phyloP scores from a whole-genome alignment of 2,329 filamentous ascomycete species.

The Elsinoe batatas region DNA sequence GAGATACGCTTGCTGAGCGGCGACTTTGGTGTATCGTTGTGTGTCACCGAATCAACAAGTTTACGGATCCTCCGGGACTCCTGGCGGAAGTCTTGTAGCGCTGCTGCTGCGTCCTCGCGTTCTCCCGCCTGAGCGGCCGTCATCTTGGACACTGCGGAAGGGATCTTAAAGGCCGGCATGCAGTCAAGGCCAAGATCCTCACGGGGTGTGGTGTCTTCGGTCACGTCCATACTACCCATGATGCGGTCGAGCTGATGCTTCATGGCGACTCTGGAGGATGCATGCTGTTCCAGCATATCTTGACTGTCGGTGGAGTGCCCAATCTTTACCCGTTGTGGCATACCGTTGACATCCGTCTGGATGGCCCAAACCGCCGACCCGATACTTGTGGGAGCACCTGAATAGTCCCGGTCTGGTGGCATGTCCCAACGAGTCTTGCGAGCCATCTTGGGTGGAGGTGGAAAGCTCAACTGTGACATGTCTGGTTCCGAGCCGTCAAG shows the following conservation, averaged over 20 bases:
- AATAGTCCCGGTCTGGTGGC: not conserved
- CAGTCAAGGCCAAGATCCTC: too few relatives aligned
- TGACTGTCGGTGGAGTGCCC: too few relatives aligned
- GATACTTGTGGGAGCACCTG: too few relatives aligned
- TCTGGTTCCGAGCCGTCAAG: not conserved
- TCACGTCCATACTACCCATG: not conserved
- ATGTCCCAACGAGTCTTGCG: slow-evolving; percentile 4
- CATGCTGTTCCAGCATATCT: not conserved
- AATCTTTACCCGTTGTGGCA: too few relatives aligned
- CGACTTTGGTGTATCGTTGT: not conserved
- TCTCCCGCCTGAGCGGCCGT: not conserved
- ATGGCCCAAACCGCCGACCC: not conserved
- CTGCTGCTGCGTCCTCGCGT: not conserved
- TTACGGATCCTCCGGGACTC: not conserved
- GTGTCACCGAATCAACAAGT: too few relatives aligned
- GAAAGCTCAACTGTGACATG: not conserved
- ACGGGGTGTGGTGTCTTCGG: not conserved
- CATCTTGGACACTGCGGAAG: not conserved
- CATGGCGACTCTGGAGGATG: not conserved
- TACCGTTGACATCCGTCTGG: not conserved
- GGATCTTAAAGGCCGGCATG: too few relatives aligned
- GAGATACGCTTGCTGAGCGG: not conserved
- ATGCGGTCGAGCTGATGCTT: not conserved
- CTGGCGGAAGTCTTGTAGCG: not conserved
- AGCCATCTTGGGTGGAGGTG: not conserved